A percentile compares a stretch with the other conserved stretches of the same genome.
Conservation (phyloP, 2,329 filamentous ascomycete species). For the Fusarium begoniae region DNA sequence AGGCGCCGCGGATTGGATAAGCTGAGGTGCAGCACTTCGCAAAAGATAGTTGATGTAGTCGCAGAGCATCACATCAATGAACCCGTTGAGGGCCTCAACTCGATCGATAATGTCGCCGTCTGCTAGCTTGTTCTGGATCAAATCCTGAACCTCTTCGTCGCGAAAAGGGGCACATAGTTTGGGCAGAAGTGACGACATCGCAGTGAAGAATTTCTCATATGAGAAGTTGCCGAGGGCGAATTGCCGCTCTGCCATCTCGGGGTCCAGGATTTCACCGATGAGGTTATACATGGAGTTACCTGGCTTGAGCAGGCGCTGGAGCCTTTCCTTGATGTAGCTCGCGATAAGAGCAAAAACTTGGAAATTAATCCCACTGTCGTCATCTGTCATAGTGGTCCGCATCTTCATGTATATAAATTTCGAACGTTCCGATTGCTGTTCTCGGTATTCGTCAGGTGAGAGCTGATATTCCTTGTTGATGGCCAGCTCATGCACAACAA, state of each 20-base stretch:
- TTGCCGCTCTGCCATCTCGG: constrained; percentile 74
- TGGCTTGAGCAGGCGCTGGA: constrained; percentile 75
- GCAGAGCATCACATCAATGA: constrained; percentile 80
- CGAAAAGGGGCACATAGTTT: constrained; percentile 83
- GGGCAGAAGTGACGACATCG: constrained; percentile 78
- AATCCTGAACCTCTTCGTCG: constrained; percentile 77
- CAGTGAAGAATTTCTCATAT: constrained; percentile 81
- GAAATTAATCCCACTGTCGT: constrained; percentile 71
- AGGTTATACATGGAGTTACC: constrained; percentile 78
- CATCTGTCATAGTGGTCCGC: constrained; percentile 71
- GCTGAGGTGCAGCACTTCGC: constrained; percentile 73
- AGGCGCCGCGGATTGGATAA: constrained; percentile 74
- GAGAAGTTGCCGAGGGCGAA: constrained; percentile 79
- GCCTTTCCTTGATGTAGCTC: constrained; percentile 74
- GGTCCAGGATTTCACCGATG: constrained; percentile 79
- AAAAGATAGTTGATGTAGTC: constrained; percentile 87
- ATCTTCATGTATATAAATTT: constrained; percentile 64
- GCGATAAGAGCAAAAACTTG: constrained; percentile 76
- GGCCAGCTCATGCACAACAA: constrained; percentile 80
- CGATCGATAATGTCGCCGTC: constrained; percentile 76
- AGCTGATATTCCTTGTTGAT: constrained; percentile 83
- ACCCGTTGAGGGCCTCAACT: constrained; percentile 76
- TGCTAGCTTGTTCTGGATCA: constrained; percentile 69
- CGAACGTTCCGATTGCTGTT: constrained; percentile 61
- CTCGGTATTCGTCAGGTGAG: constrained; percentile 67